Base-by-base conservation (phyloP, 169 alveolate species). In the Plasmodium gonderi region DNA sequence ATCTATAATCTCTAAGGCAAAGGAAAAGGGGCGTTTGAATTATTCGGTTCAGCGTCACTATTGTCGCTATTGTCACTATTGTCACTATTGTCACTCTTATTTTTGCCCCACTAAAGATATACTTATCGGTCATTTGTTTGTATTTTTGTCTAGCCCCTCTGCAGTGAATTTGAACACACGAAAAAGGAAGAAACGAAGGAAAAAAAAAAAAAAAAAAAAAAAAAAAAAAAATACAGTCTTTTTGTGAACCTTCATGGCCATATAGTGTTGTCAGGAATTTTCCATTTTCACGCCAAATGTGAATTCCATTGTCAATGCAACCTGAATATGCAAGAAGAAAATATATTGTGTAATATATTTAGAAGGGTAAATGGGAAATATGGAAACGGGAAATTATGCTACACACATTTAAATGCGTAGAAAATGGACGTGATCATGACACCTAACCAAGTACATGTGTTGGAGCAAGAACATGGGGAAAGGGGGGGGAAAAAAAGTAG, bases 271-370 rank as follows among this genome's bases (percentile, higher is more conserved):
- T 72, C 65, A 83, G 45, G 77, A 64, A 74, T 26, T 69, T 51
- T 83, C 92, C 92, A 20, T 14, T 51, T 83, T 83, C 92, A 31
- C 40, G 20, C 92, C 92, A 83, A 83, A 83, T 31, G 44, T 83
- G 92, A 72, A 83, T 83, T 7, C 92, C 92, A 29, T 14, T 29
- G 76, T 83, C 92, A 38, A 38, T 83, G 75, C 92, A 69, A 26
- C 92, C 92, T 83, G 54, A 80, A 67, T 20, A 26, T 4, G 31
- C 14, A 60, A 42, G 77, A 31, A 60, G 44, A 60, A 60, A 60
- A 42, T n/a, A n/a, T n/a, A n/a, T n/a, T n/a, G n/a, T n/a, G 72
- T 12, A 60, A n/a, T n/a, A 20, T 54, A 6, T 54, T 54, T 54
- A 33, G 72, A 54, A 54, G 72, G 72, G 1, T n/a, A n/a, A n/a